phyloP scores from a whole-genome alignment of 202 grass and related monocot genomes.

The Eragrostis tef region DNA sequence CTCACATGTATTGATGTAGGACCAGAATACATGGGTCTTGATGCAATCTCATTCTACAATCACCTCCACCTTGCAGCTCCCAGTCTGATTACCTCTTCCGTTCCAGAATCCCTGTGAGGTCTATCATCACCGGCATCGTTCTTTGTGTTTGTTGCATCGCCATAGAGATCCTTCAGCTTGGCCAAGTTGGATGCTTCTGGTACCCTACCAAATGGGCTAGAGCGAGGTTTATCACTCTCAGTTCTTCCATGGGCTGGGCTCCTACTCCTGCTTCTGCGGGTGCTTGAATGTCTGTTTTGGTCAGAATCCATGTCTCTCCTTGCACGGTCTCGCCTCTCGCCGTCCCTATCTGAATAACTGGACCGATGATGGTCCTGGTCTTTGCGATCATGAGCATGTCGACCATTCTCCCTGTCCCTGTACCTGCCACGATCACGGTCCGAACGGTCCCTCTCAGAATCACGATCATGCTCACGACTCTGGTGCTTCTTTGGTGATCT shows the following conservation, averaged over 20 bases:
- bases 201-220: conserved; percentile 67
- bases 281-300: conserved; percentile 36
- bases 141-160: conserved; percentile 62
- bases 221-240: conserved; percentile 42
- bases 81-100: conserved; percentile 94
- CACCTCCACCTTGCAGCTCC: conserved; percentile 81
- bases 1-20: no score
- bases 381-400: conserved; percentile 41
- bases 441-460: conserved; percentile 38
- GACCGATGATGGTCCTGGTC: conserved; percentile 43
- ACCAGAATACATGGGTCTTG: neutral
- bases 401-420: conserved; percentile 57
- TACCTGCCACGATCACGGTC: conserved; percentile 48
- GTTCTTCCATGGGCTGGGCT: conserved; percentile 46
- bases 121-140: conserved; percentile 50
- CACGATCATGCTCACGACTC: conserved; percentile 43
- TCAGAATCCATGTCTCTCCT: conserved; percentile 69
- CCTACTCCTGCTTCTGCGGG: conserved; percentile 54
- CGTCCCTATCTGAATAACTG: conserved; percentile 53
- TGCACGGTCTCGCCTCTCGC: conserved; percentile 49
- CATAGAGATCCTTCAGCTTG: conserved; percentile 92
- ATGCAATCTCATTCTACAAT: conserved; percentile 26
- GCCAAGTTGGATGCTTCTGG: conserved; percentile 68
- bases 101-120: conserved; percentile 62
- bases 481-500: conserved; percentile 48